Percentiles rank a stretch among this genome's conserved stretches.
phyloP scores from a whole-genome alignment of 352 stramenopile genomes.

The Globisporangium cederbergense region DNA sequence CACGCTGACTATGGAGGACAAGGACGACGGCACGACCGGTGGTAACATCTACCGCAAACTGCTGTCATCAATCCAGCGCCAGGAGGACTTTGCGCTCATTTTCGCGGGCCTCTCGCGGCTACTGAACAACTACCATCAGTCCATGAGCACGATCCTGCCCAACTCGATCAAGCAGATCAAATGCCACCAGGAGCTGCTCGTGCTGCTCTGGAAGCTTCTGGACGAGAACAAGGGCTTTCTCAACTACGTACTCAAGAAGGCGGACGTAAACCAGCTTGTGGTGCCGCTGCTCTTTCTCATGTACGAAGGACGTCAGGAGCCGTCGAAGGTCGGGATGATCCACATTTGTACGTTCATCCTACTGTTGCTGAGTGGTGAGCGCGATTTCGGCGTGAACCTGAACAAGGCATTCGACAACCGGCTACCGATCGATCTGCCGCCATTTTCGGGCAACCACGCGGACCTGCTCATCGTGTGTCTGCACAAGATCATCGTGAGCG shows the following conservation, averaged over 20 bases:
- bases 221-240: constrained; percentile 97
- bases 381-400: constrained; percentile 96
- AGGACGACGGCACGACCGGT: constrained; percentile 22
- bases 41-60: constrained; percentile 70
- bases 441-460: constrained; percentile 95
- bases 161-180: constrained; percentile 93
- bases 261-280: constrained; percentile 91
- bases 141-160: constrained; percentile 92
- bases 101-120: constrained; percentile 93
- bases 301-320: constrained; percentile 94
- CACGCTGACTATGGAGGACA: constrained; percentile 26
- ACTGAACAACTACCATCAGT: constrained; percentile 96
- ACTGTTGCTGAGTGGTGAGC: constrained; percentile 95
- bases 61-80: constrained; percentile 61
- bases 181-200: constrained; percentile 96
- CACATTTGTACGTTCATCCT: constrained; percentile 99
- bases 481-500: constrained; percentile 98
- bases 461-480: constrained; percentile 97
- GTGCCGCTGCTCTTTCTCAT: constrained; percentile 86
- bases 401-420: constrained; percentile 96
- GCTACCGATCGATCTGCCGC: constrained; percentile 92
- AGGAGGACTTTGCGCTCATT: constrained; percentile 91
- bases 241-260: constrained; percentile 91
- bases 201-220: constrained; percentile 98
- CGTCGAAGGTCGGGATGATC: constrained; percentile 93